A percentile compares a stretch with the other conserved stretches of the same genome.
Evolutionary conservation across 148 eudicot species (phyloP).

Genomic region (Camellia lanceoleosa): DNA sequence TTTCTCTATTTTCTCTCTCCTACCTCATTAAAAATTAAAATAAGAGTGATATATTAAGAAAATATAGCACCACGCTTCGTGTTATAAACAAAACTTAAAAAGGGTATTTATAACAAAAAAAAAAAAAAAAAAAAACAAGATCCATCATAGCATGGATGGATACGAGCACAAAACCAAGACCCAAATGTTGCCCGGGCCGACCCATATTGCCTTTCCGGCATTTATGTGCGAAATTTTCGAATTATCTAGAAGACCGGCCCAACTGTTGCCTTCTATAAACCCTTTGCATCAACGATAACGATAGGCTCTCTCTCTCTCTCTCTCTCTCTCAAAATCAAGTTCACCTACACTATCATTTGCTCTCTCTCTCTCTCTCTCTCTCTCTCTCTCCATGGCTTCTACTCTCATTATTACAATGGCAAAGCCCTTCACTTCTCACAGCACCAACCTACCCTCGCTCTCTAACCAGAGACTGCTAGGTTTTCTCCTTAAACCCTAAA

Average conservation of each 20-base stretch:
- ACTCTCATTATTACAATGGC: conserved; percentile 32
- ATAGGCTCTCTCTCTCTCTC: background rate
- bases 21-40: no score
- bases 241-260: conserved; percentile 5
- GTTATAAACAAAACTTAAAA: no score
- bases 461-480: conserved; percentile 34
- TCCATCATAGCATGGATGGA: no score
- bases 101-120: no score
- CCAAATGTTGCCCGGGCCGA: no score
- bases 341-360: background rate
- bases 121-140: no score
- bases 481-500: conserved; percentile 16
- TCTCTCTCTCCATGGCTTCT: conserved; percentile 52
- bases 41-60: no score
- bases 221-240: background rate
- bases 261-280: background rate
- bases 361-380: conserved; percentile 12
- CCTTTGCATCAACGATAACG: background rate
- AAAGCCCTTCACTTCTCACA: conserved; percentile 37
- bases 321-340: background rate
- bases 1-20: no score
- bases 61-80: no score
- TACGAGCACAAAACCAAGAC: no score
- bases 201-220: no score
- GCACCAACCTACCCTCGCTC: conserved; percentile 19